Conservation (phyloP, 257 asterid genomes). For the Lycium ferocissimum region DNA sequence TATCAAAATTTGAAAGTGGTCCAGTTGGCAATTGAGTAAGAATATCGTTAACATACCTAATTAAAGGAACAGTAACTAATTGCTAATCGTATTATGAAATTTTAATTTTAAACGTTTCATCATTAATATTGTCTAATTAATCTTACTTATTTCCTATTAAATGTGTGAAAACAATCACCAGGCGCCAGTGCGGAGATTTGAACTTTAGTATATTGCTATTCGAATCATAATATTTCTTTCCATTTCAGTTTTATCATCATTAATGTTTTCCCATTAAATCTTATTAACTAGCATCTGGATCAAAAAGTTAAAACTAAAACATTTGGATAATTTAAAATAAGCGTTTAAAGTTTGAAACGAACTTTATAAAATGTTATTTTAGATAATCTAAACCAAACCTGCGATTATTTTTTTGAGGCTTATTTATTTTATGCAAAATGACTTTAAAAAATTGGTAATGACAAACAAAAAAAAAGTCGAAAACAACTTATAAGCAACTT, state of each 20-base stretch:
- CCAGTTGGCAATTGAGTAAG: conserved; percentile 3
- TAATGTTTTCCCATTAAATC: neutral
- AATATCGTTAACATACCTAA: neutral
- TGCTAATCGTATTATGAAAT: neutral
- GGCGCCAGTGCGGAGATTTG: neutral
- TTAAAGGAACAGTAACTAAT: neutral
- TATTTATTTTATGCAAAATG: too few species aligned
- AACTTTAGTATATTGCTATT: neutral
- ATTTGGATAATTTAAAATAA: too few species aligned
- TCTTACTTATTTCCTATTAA: neutral
- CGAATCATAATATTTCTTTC: conserved; percentile 9
- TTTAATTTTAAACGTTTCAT: neutral
- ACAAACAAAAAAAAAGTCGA: too few species aligned
- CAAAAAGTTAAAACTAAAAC: too few species aligned
- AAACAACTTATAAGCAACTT: too few species aligned
- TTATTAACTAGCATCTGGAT: too few species aligned
- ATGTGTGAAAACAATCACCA: neutral
- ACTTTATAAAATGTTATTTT: too few species aligned
- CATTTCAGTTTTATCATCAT: conserved; percentile 12
- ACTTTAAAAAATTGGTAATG: too few species aligned
- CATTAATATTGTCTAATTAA: neutral
- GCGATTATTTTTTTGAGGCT: too few species aligned
- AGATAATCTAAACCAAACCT: too few species aligned
- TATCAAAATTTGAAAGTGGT: neutral
- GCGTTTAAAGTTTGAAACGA: too few species aligned